A percentile compares a stretch with the other conserved stretches of the same genome.
Conservation (phyloP, 495 filamentous ascomycete genomes). For the Aspergillus saccharolyticus region DNA sequence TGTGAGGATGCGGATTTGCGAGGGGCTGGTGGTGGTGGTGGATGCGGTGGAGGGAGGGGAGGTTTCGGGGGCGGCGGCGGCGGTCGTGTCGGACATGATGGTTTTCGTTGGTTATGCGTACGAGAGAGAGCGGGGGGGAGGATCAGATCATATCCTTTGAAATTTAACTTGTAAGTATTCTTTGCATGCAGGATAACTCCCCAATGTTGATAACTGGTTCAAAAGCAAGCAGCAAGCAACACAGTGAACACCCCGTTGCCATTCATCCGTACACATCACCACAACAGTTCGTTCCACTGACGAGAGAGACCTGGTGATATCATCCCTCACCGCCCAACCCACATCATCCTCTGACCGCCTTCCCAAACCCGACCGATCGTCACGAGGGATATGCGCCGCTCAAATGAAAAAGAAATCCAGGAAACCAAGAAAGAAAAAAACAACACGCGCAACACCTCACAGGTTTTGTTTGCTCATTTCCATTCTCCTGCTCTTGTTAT, state of each 20-base stretch:
- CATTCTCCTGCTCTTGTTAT: neutral
- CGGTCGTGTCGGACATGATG: too few species aligned
- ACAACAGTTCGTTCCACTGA: too few species aligned
- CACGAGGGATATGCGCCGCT: neutral
- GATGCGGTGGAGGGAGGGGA: neutral
- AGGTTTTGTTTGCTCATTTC: neutral
- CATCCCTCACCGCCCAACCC: neutral
- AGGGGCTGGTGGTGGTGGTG: slow-evolving; percentile 27
- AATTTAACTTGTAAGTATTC: too few species aligned
- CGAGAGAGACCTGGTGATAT: too few species aligned
- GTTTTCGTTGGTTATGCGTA: too few species aligned
- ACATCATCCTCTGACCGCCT: slow-evolving; percentile 7
- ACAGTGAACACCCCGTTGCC: too few species aligned
- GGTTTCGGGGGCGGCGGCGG: neutral
- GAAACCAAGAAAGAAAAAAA: neutral
- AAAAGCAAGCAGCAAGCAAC: too few species aligned
- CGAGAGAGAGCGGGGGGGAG: too few species aligned
- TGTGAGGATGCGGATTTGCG: slow-evolving; percentile 65
- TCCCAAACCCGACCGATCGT: slow-evolving; percentile 2
- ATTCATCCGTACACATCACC: too few species aligned
- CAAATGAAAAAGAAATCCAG: slow-evolving; percentile 1
- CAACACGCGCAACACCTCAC: neutral
- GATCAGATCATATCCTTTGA: too few species aligned
- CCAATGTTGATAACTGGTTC: too few species aligned
- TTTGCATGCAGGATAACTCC: too few species aligned